Evolutionary conservation across 2,329 filamentous ascomycete species (phyloP), one percentile per base, ranked within the genome.

Genomic region (Westerdykella ornata): DNA sequence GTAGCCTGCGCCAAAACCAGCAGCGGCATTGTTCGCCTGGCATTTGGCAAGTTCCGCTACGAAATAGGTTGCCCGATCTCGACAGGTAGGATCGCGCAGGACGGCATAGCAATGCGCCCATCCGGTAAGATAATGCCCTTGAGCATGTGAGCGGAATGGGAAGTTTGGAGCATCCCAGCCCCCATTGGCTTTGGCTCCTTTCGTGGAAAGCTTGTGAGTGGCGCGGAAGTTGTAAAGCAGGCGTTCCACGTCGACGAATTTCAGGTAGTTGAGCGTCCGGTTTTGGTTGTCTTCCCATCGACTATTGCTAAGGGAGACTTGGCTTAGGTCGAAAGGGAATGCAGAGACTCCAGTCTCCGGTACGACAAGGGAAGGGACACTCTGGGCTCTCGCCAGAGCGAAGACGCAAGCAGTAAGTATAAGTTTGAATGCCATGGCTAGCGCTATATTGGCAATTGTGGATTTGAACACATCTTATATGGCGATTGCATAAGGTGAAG

Each of bases 151-250:
- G 12, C 74, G 68, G 51, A 77, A 77, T 0, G 74, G 74, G 34
- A 77, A 77, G 35, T 70, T 60, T 1, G 74, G 74, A 1, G 71
- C 71, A 52, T 77, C 74, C 74, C 74, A 77, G 2, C 74, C 74
- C 2, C 72, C 72, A 36, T 74, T 73, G 5, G 63, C 37, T 1
- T 57, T 46, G 2, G 73, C 74, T 1, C 69, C 70, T 2, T 71
- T 63, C 7, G 72, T 76, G 3, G 67, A 68, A 1, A 75, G 48
- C 14, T 65, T 60, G 42, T 75, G 73, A 35, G 65, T 75, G 20
- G 57, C 47, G 14, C 73, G 65, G 56, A 75, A 76, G 48, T 68
- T 67, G 56, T 75, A 75, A 14, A 75, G 65, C 2, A 75, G 56
- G 1, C 72, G 65, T 14, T 75, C 67, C 0, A 68, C 48, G 38